Conservation (phyloP, 371 early-diverging fungal genomes). For the Mucor circinelloides region DNA sequence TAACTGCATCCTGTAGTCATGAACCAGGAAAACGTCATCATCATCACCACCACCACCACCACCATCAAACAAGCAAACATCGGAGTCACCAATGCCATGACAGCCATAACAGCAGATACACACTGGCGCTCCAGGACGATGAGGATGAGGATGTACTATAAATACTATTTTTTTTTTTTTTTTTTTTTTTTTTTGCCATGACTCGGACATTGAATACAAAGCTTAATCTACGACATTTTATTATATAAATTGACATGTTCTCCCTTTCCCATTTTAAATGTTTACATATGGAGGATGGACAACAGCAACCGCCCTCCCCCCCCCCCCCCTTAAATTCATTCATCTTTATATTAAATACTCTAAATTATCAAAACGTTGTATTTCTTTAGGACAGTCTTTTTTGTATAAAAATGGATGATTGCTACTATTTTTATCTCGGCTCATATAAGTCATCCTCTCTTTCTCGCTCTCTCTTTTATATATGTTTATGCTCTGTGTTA, state of each 20-base stretch:
- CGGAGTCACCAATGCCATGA: background rate
- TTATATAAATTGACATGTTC: background rate
- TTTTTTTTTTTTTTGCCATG: no score
- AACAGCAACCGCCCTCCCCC: no score
- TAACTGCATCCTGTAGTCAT: background rate
- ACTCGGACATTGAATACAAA: background rate
- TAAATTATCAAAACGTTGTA: background rate
- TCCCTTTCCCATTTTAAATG: background rate
- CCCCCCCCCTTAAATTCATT: background rate
- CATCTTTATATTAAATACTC: background rate
- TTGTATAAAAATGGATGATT: constrained; percentile 6
- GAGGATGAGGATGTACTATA: background rate
- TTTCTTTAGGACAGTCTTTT: background rate
- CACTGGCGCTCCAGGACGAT: background rate
- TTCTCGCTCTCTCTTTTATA: no score
- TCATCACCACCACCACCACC: constrained; percentile 1
- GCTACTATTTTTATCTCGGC: constrained; percentile 12
- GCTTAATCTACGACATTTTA: background rate
- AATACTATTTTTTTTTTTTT: no score
- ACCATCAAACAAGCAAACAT: background rate
- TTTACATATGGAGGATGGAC: background rate
- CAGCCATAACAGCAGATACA: background rate
- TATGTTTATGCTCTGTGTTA: constrained; percentile 4
- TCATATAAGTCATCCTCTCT: background rate
- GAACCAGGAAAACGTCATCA: background rate